Evolutionary conservation across 805 yeast species (phyloP), one percentile per base, ranked within the genome.

Genomic region (Zygoascus bituminiphila): DNA sequence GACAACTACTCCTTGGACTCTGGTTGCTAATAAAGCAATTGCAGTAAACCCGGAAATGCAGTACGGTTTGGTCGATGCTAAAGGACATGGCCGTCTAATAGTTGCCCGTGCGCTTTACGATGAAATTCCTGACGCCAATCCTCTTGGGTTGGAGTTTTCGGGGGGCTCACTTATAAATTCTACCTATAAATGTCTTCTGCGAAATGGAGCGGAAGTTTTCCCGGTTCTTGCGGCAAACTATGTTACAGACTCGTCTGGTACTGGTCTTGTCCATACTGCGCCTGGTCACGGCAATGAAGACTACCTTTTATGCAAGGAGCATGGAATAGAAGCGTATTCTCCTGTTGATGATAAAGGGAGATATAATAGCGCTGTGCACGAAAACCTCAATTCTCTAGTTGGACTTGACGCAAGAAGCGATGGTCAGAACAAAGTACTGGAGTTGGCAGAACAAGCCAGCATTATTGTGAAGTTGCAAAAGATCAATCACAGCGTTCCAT

Each of bases 1-100:
- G 99, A 93, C 99, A 0, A 89, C 96, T 1, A 93, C 98, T 1
- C 97, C 98, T 0, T 93, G 99, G 99, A 93, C 99, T 0, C 71
- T 93, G 26, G 85, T 87, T 4, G 82, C 96, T 0, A 93, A 93
- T 61, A 73, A 75, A 53, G 97, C 97, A 0, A 78, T 93, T 39
- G 82, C 93, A 41, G 73, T 84, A 38, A 79, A 87, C 58, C 65
- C 76, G 23, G 65, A 72, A 0, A 67, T 85, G 48, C 60, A 63
- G 0, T 93, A 93, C 61, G 76, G 80, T 0, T 54, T 84, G 10
- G 63, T 78, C 4, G 57, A 61, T 26, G 56, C 65, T 1, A 51
- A 49, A 0, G 52, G 57, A 1, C 62, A 63, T 12, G 84, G 78
- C 7, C 55, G 65, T 26, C 50, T 85, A 1, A 58, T 91, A 6